Conservation (phyloP, 768 basidiomycete species). For the Mycena metata region DNA sequence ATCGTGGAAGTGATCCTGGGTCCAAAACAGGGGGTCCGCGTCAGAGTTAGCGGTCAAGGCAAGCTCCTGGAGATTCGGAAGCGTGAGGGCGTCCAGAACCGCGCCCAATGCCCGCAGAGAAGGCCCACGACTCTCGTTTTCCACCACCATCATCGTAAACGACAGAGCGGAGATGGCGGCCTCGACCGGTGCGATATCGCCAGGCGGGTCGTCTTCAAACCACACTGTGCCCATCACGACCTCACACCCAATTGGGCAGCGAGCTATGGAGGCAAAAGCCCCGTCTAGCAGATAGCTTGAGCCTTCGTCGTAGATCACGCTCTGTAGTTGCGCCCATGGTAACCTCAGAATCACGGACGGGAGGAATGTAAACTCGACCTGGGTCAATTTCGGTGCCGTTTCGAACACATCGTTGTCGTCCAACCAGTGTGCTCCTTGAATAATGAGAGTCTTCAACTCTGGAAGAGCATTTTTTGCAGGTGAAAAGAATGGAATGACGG, state of each 20-base stretch:
- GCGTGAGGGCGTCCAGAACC: background rate
- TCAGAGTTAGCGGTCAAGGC: background rate
- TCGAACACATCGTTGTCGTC: constrained; percentile 4
- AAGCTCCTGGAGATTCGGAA: background rate
- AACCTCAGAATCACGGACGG: background rate
- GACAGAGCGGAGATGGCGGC: too few relatives aligned
- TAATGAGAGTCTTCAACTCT: too few relatives aligned
- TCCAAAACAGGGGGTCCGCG: background rate
- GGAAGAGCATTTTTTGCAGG: too few relatives aligned
- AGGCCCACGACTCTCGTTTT: too few relatives aligned
- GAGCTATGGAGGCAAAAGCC: background rate
- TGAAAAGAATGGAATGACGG: too few relatives aligned
- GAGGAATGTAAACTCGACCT: background rate
- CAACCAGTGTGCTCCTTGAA: too few relatives aligned
- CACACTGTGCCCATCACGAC: too few relatives aligned
- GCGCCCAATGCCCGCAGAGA: too few relatives aligned
- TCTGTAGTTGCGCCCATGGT: background rate
- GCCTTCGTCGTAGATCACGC: background rate
- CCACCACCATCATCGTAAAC: too few relatives aligned
- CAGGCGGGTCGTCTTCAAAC: too few relatives aligned
- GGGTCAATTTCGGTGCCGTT: background rate
- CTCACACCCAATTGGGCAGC: background rate
- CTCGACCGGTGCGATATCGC: too few relatives aligned
- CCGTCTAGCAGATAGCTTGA: background rate
- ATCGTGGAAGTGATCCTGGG: background rate